A percentile compares a stretch with the other conserved stretches of the same genome.
Evolutionary conservation across 257 asterid genomes (phyloP).

Genomic region (Forsythia viridissima): DNA sequence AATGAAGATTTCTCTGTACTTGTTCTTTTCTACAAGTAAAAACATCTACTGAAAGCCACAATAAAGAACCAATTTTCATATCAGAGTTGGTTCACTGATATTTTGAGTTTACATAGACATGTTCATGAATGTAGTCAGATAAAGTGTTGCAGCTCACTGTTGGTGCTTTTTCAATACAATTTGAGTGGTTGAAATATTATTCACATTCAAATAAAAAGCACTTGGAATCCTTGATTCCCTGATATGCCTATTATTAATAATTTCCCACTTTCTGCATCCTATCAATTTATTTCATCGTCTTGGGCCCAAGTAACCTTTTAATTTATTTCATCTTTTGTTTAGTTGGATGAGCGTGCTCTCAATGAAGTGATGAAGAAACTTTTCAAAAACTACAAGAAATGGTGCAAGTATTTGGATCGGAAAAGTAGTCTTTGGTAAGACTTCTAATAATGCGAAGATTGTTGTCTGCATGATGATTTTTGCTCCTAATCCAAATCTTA

Average conservation of each 20-base stretch:
- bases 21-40: too few relatives aligned
- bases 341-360: slow-evolving; percentile 98
- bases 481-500: slow-evolving; percentile 7
- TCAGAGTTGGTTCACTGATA: too few relatives aligned
- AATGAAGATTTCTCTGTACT: neutral
- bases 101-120: neutral
- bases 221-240: neutral
- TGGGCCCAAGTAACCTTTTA: slow-evolving; percentile 4
- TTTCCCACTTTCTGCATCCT: neutral
- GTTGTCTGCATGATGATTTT: slow-evolving; percentile 4
- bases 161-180: neutral
- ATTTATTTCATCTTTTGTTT: slow-evolving; percentile 17
- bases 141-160: neutral
- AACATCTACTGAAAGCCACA: too few relatives aligned
- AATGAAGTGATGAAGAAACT: slow-evolving; percentile 98
- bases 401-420: slow-evolving; percentile 99
- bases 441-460: slow-evolving; percentile 4
- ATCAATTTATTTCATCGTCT: slow-evolving; percentile 7
- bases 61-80: too few relatives aligned
- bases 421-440: slow-evolving; percentile 93
- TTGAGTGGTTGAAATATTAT: slow-evolving; percentile 7
- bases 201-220: neutral
- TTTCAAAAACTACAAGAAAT: slow-evolving; percentile 94
- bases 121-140: neutral
- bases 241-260: neutral